A percentile compares a stretch with the other conserved stretches of the same genome.
phyloP scores from a whole-genome alignment of 495 filamentous ascomycete species.

The Daldinia childiae region DNA sequence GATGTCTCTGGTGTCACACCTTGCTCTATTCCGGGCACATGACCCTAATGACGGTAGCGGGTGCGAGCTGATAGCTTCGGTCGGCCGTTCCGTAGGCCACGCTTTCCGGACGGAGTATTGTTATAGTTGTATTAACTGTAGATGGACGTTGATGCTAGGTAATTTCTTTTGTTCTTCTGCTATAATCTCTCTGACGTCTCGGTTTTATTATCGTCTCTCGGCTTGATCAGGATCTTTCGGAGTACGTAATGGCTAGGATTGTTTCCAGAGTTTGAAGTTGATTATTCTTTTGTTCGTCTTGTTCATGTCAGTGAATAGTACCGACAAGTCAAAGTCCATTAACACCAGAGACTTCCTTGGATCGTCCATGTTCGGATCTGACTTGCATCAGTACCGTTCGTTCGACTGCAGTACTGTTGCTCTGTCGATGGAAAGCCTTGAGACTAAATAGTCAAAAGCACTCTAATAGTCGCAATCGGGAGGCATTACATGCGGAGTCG shows the following conservation, averaged over 20 bases:
- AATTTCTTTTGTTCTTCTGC: neutral
- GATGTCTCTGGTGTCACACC: constrained; percentile 3
- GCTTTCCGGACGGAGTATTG: constrained; percentile 10
- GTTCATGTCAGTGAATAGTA: neutral
- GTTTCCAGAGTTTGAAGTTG: neutral
- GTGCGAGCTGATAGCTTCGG: constrained; percentile 9
- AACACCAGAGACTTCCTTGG: neutral
- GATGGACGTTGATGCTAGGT: neutral
- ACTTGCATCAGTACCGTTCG: neutral
- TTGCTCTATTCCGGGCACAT: constrained; percentile 8
- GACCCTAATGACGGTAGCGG: constrained; percentile 17
- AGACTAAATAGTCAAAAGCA: neutral
- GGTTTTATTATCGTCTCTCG: neutral
- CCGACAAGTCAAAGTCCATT: neutral
- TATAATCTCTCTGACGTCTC: neutral
- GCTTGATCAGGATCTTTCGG: neutral
- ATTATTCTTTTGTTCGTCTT: neutral
- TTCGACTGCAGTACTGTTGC: neutral
- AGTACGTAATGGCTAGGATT: neutral
- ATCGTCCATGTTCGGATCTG: neutral
- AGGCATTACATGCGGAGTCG: neutral
- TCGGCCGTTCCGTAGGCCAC: constrained; percentile 16
- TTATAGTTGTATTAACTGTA: neutral
- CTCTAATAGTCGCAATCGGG: neutral
- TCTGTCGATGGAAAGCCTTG: neutral